phyloP scores from a whole-genome alignment of 768 basidiomycete species.

The Sarcodon aspratus region DNA sequence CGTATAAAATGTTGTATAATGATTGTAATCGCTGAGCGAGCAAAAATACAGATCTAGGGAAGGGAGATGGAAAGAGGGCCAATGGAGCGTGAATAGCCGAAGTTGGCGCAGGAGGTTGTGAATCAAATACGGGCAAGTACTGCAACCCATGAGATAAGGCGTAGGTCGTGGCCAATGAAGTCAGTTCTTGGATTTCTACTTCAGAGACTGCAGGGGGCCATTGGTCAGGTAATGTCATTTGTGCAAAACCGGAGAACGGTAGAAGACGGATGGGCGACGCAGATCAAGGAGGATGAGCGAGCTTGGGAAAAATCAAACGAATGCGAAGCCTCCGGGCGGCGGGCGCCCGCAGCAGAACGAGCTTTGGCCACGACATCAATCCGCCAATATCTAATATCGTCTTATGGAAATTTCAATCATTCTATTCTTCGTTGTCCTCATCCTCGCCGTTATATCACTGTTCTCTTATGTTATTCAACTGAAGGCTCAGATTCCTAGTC shows the following conservation, averaged over 20 bases:
- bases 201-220: slow-evolving; percentile 72
- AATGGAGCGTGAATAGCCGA: slow-evolving; percentile 88
- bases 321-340: too few relatives aligned
- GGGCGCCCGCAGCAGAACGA: too few relatives aligned
- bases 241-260: too few relatives aligned
- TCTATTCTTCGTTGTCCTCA: too few relatives aligned
- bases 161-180: slow-evolving; percentile 63
- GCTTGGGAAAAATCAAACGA: too few relatives aligned
- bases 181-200: slow-evolving; percentile 46
- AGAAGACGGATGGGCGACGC: too few relatives aligned
- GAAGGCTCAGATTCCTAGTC: background rate
- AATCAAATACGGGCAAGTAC: slow-evolving; percentile 53
- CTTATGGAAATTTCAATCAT: too few relatives aligned
- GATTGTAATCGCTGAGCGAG: slow-evolving; percentile 58
- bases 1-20: slow-evolving; percentile 78
- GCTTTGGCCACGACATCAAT: too few relatives aligned
- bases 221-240: slow-evolving; percentile 1
- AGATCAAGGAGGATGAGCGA: too few relatives aligned
- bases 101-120: slow-evolving; percentile 40
- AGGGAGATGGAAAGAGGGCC: slow-evolving; percentile 78
- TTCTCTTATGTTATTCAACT: background rate
- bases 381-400: too few relatives aligned
- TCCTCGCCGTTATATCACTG: background rate
- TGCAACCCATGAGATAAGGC: slow-evolving; percentile 77
- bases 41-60: slow-evolving; percentile 64